These are phyloP conservation scores for Lithospermum erythrorhizon DNA, from an alignment of 257 asterid genomes.

Conservation along the genomic window DNA sequence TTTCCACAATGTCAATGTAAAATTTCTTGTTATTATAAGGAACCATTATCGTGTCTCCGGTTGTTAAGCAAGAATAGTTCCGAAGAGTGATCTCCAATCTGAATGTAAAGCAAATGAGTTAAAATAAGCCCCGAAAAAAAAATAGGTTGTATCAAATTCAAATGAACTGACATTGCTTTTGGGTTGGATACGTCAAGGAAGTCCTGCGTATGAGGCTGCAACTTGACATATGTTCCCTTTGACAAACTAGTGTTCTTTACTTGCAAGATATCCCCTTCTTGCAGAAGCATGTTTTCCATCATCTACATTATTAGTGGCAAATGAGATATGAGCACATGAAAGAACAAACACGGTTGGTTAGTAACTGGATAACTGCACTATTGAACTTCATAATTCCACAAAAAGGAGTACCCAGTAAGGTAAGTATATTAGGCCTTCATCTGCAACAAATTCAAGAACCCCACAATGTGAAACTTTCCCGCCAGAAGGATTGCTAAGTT, in stretches of 20 bases:
- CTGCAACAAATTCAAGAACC: conserved; percentile 25
- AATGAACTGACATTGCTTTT: conserved; percentile 25
- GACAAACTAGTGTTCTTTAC: conserved; percentile 18
- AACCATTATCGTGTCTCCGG: conserved; percentile 31
- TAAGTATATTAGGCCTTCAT: conserved; percentile 22
- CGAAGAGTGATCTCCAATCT: conserved; percentile 26
- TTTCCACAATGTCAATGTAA: conserved; percentile 24
- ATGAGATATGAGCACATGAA: background rate
- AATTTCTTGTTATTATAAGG: conserved; percentile 20
- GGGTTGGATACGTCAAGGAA: conserved; percentile 26
- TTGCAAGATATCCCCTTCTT: conserved; percentile 27
- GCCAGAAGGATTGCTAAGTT: conserved; percentile 13
- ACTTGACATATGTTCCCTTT: conserved; percentile 19
- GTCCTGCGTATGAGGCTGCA: conserved; percentile 24
- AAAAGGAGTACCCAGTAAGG: conserved; percentile 21
- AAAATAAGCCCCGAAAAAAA: background rate
- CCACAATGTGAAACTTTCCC: conserved; percentile 22
- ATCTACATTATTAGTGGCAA: conserved; percentile 13
- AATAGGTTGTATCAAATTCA: background rate
- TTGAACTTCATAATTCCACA: conserved; percentile 1
- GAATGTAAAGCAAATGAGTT: conserved; percentile 6
- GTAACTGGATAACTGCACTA: background rate
- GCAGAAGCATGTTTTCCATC: conserved; percentile 33
- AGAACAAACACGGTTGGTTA: background rate
- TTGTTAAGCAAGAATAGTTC: conserved; percentile 26